Evolutionary conservation across 176 grass and related monocot species (phyloP).

Genomic region (Echinochloa phyllopogon): DNA sequence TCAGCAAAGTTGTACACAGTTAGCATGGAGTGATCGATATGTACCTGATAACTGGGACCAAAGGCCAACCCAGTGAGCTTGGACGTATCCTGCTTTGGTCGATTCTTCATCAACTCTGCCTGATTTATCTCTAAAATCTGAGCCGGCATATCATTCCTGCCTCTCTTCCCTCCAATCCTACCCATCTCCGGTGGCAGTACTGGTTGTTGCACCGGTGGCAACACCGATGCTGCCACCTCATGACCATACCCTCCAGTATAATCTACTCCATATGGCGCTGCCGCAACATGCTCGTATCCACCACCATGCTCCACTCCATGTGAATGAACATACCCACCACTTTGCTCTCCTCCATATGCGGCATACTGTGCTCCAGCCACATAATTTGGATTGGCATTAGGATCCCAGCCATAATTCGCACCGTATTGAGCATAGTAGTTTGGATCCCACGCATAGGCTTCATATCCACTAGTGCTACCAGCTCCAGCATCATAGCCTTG

Average conservation of each 20-base stretch:
- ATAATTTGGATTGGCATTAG: conserved; percentile 45
- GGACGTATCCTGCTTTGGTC: conserved; percentile 78
- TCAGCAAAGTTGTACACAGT: background rate
- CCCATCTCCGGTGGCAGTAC: conserved; percentile 46
- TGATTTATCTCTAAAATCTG: conserved; percentile 91
- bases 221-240: conserved; percentile 5
- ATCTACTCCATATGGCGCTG: conserved; percentile 26
- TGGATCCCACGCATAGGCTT: conserved; percentile 60
- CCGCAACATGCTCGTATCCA: background rate
- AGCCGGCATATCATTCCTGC: conserved; percentile 66
- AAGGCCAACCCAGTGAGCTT: conserved; percentile 93
- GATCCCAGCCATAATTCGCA: conserved; percentile 60
- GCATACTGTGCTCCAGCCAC: conserved; percentile 36
- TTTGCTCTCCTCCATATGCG: conserved; percentile 45
- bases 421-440: conserved; percentile 45
- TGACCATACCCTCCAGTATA: conserved; percentile 45
- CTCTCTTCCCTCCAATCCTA: conserved; percentile 82
- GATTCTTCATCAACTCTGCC: conserved; percentile 90
- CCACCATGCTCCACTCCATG: conserved; percentile 34
- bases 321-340: conserved; percentile 33
- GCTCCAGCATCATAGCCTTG: conserved; percentile 48
- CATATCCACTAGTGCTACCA: conserved; percentile 42
- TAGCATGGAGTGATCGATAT: conserved; percentile 10
- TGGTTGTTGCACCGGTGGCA: conserved; percentile 34
- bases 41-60: conserved; percentile 92